These are phyloP conservation scores for Wickerhamiella kazuoi DNA, from an alignment of 805 yeast genomes.

Conservation along the genomic window DNA sequence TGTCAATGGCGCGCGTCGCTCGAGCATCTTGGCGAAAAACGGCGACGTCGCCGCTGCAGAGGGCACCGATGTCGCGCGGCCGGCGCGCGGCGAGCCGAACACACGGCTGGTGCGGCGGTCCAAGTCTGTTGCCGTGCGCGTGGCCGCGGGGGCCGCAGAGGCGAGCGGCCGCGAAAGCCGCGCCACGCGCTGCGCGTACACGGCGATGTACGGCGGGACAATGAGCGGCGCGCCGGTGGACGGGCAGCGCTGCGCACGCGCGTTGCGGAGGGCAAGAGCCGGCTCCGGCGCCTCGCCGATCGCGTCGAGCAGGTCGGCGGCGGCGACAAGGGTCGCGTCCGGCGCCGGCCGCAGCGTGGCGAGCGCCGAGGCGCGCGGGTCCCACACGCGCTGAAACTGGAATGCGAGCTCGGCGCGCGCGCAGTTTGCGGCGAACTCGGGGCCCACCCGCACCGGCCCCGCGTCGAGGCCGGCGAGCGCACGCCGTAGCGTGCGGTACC, in stretches of 20 bases:
- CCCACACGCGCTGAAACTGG: conserved; percentile 67
- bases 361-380: conserved; percentile 36
- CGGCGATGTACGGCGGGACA: conserved; percentile 1
- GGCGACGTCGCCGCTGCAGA: conserved; percentile 1
- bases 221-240: conserved; percentile 26
- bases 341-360: conserved; percentile 35
- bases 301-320: conserved; percentile 19
- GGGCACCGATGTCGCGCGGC: not conserved
- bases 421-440: conserved; percentile 40
- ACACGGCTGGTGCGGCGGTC: not conserved
- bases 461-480: conserved; percentile 38
- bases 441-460: conserved; percentile 46
- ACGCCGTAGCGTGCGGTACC: conserved; percentile 34
- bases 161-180: not conserved
- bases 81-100: not conserved
- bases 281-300: conserved; percentile 25
- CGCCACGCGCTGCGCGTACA: not conserved
- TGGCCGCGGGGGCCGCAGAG: not conserved
- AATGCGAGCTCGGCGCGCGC: conserved; percentile 57
- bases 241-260: conserved; percentile 55
- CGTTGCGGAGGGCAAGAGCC: conserved; percentile 36
- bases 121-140: not conserved
- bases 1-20: too few species aligned
- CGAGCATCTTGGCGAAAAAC: not conserved
- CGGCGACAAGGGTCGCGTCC: conserved; percentile 3